These are phyloP conservation scores for Pythium coloratum DNA, from an alignment of 352 stramenopile genomes.

Conservation along the genomic window DNA sequence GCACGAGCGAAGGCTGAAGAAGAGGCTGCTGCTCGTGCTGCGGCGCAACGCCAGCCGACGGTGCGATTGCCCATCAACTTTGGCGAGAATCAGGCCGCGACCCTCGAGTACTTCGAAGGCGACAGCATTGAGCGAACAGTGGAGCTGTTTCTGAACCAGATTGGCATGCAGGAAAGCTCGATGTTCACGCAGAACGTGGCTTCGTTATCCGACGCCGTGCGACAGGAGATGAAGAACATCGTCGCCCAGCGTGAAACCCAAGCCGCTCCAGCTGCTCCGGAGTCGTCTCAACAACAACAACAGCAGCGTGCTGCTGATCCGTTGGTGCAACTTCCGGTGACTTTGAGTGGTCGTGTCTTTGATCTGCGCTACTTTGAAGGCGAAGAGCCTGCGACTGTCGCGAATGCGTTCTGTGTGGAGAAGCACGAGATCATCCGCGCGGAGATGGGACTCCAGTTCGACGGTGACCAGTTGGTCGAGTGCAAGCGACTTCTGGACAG, in stretches of 20 bases:
- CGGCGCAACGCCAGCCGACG: constrained; percentile 32
- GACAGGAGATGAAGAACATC: constrained; percentile 28
- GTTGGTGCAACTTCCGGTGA: constrained; percentile 61
- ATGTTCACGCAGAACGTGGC: constrained; percentile 43
- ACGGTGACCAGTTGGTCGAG: constrained; percentile 55
- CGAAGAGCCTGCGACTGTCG: constrained; percentile 52
- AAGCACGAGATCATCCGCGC: constrained; percentile 59
- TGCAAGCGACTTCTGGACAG: constrained; percentile 59
- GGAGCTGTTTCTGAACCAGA: constrained; percentile 54
- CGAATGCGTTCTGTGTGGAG: constrained; percentile 73
- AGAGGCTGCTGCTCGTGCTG: constrained; percentile 2
- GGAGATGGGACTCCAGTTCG: constrained; percentile 54
- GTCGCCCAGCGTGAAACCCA: constrained; percentile 5
- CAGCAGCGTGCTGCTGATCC: constrained; percentile 23
- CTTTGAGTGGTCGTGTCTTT: constrained; percentile 49
- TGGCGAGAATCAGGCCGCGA: constrained; percentile 44
- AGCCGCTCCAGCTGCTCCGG: constrained; percentile 4
- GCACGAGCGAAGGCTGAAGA: constrained; percentile 6
- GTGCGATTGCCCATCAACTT: constrained; percentile 53
- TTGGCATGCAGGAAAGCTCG: constrained; percentile 47
- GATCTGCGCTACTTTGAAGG: constrained; percentile 68
- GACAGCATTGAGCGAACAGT: constrained; percentile 69
- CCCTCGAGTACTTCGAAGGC: constrained; percentile 70
- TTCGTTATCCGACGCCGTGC: constrained; percentile 45
- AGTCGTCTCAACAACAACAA: constrained; percentile 6